Evolutionary conservation across 2,329 filamentous ascomycete genomes (phyloP).

Genomic region (Mycosphaerelloides madeirae): DNA sequence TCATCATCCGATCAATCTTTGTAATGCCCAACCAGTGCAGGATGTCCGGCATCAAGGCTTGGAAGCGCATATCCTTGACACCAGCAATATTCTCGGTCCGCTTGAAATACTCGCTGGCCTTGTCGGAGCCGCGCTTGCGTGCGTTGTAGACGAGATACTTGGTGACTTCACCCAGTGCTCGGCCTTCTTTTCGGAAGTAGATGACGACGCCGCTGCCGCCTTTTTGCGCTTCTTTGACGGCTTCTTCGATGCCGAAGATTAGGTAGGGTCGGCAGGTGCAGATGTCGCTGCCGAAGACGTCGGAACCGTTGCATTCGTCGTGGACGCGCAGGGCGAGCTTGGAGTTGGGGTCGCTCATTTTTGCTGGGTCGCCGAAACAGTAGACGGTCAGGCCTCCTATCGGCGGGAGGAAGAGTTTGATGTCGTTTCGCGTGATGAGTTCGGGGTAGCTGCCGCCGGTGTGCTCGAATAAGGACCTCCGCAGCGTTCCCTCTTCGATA

Average conservation of each 20-base stretch:
- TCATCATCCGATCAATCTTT: conserved; percentile 97
- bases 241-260: conserved; percentile 95
- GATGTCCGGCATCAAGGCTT: conserved; percentile 89
- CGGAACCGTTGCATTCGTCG: conserved; percentile 89
- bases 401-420: conserved; percentile 92
- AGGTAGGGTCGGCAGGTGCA: conserved; percentile 95
- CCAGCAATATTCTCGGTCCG: conserved; percentile 97
- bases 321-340: conserved; percentile 80
- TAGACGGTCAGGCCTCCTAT: conserved; percentile 96
- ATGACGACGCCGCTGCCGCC: conserved; percentile 93
- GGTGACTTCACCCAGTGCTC: conserved; percentile 90
- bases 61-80: conserved; percentile 91
- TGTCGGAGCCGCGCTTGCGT: conserved; percentile 71
- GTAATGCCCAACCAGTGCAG: conserved; percentile 97
- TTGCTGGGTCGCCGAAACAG: conserved; percentile 90
- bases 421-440: conserved; percentile 87
- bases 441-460: conserved; percentile 96
- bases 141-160: conserved; percentile 83
- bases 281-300: conserved; percentile 97
- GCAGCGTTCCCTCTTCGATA: conserved; percentile 85
- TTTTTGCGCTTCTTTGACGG: conserved; percentile 92
- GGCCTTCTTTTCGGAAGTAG: conserved; percentile 96
- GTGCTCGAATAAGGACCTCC: conserved; percentile 86
- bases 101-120: conserved; percentile 88
- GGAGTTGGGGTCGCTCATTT: conserved; percentile 82